Evolutionary conservation across 2,329 filamentous ascomycete species (phyloP).

Genomic region (Aspergillus neoniger): DNA sequence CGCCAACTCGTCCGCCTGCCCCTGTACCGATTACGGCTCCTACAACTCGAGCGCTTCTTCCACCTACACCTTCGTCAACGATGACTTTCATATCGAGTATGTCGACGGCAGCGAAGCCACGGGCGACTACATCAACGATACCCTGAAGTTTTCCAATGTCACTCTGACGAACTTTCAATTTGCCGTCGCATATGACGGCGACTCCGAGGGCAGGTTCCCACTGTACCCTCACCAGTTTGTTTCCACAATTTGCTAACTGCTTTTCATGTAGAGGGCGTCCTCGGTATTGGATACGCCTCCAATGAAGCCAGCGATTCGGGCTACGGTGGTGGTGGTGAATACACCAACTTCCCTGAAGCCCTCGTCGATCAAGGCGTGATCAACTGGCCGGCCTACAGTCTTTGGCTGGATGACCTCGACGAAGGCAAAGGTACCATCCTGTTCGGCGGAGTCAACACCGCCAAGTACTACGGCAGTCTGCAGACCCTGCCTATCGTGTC

Average conservation of each 20-base stretch:
- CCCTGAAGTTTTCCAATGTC: conserved; percentile 10
- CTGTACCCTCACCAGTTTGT: neutral
- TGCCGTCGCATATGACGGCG: conserved; percentile 11
- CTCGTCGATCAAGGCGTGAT: conserved; percentile 62
- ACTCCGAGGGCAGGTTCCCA: conserved; percentile 52
- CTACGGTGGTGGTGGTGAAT: conserved; percentile 20
- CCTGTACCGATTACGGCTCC: conserved; percentile 32
- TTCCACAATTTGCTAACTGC: neutral
- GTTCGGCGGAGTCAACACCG: conserved; percentile 71
- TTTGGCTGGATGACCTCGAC: conserved; percentile 71
- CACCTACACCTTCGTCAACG: conserved; percentile 69
- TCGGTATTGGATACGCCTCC: conserved; percentile 75
- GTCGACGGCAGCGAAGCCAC: conserved; percentile 72
- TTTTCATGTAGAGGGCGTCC: conserved; percentile 54
- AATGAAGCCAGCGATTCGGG: conserved; percentile 63
- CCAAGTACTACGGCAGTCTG: conserved; percentile 61
- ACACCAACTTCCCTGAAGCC: conserved; percentile 64
- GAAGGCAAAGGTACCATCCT: conserved; percentile 64
- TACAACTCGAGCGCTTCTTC: conserved; percentile 68
- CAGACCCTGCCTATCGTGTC: conserved; percentile 65
- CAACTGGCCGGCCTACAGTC: conserved; percentile 66
- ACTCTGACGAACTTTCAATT: conserved; percentile 13
- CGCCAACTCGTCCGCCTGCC: conserved; percentile 63
- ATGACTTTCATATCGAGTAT: conserved; percentile 79
- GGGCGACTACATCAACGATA: conserved; percentile 67